These are phyloP conservation scores for Boletus speciosus DNA, from an alignment of 768 basidiomycete species.

Conservation along the genomic window DNA sequence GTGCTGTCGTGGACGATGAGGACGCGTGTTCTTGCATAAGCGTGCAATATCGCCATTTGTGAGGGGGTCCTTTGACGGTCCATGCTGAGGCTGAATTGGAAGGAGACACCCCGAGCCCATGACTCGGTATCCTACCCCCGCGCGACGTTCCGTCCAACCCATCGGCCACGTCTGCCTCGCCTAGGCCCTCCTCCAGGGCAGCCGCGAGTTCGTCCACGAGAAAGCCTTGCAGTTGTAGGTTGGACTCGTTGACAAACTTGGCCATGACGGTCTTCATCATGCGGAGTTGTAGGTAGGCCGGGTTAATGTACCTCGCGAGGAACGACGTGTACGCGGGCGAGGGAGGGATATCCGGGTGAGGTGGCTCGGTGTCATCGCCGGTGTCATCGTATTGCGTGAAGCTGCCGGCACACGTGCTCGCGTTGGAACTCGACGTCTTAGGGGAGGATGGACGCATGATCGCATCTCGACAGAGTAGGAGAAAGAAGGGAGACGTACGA, in stretches of 20 bases:
- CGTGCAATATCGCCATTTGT: slow-evolving; percentile 89
- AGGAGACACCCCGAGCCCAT: slow-evolving; percentile 55
- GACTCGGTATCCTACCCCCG: slow-evolving; percentile 54
- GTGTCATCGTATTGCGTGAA: slow-evolving; percentile 53
- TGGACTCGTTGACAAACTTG: slow-evolving; percentile 84
- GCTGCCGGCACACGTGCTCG: slow-evolving; percentile 19
- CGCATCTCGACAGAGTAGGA: neutral
- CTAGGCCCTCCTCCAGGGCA: slow-evolving; percentile 61
- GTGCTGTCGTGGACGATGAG: slow-evolving; percentile 1
- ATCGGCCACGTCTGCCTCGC: slow-evolving; percentile 61
- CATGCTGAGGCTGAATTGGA: slow-evolving; percentile 50
- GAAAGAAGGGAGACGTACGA: slow-evolving; percentile 54
- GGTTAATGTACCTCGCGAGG: slow-evolving; percentile 83
- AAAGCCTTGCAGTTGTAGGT: slow-evolving; percentile 86
- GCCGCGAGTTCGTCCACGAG: slow-evolving; percentile 65
- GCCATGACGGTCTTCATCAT: slow-evolving; percentile 76
- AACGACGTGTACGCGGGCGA: slow-evolving; percentile 61
- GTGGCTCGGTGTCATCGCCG: slow-evolving; percentile 37
- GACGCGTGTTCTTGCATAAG: slow-evolving; percentile 33
- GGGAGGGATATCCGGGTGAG: slow-evolving; percentile 50
- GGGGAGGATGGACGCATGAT: slow-evolving; percentile 9
- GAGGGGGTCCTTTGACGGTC: slow-evolving; percentile 81
- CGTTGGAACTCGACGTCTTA: slow-evolving; percentile 60
- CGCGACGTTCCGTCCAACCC: slow-evolving; percentile 54
- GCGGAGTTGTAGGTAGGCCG: slow-evolving; percentile 80